Conservation (phyloP, 805 yeast species). For the Ogataea paraovalis region DNA sequence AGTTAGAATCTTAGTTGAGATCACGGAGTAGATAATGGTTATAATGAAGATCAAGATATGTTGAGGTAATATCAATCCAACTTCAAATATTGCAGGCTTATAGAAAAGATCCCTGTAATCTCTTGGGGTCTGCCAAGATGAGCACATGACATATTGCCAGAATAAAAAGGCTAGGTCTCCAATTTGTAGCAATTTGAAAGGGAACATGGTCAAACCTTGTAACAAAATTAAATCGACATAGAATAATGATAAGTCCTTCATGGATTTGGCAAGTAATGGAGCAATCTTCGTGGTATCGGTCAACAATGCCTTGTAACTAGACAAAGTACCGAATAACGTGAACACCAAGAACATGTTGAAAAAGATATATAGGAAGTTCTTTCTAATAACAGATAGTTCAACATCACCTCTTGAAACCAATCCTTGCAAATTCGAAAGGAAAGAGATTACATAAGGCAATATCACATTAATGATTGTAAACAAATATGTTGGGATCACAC, state of each 20-base stretch:
- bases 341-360: slow-evolving; percentile 60
- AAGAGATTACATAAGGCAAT: slow-evolving; percentile 53
- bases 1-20: slow-evolving; percentile 55
- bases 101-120: slow-evolving; percentile 48
- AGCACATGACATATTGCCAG: slow-evolving; percentile 35
- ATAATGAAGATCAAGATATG: slow-evolving; percentile 57
- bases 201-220: slow-evolving; percentile 67
- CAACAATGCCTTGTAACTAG: slow-evolving; percentile 54
- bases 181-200: slow-evolving; percentile 50
- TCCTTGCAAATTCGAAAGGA: slow-evolving; percentile 48
- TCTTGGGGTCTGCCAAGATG: slow-evolving; percentile 43
- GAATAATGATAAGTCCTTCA: slow-evolving; percentile 48
- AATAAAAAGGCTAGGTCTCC: slow-evolving; percentile 49
- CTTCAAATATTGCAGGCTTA: slow-evolving; percentile 57
- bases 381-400: slow-evolving; percentile 52
- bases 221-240: slow-evolving; percentile 60
- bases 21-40: slow-evolving; percentile 55
- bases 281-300: slow-evolving; percentile 59
- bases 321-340: slow-evolving; percentile 57
- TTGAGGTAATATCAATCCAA: slow-evolving; percentile 59
- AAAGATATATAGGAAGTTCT: slow-evolving; percentile 57
- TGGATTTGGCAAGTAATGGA: slow-evolving; percentile 48
- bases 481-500: slow-evolving; percentile 58
- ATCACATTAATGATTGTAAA: slow-evolving; percentile 50
- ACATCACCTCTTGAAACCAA: slow-evolving; percentile 54